A percentile compares a stretch with the other conserved stretches of the same genome.
Conservation (phyloP, 2,329 filamentous ascomycete genomes). For the Fusarium clavum region DNA sequence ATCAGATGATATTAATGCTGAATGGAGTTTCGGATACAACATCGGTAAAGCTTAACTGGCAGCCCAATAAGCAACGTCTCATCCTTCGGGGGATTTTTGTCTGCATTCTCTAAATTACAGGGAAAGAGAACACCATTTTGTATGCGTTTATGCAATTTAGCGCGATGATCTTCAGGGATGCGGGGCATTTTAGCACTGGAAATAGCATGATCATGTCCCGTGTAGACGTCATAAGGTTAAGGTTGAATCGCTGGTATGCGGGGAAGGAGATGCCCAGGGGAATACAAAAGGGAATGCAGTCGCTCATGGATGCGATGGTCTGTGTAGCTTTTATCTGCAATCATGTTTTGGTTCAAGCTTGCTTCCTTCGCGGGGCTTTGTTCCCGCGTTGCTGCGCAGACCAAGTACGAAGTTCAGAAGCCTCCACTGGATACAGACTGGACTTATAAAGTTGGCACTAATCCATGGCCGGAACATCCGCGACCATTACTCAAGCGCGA, state of each 20-base stretch:
- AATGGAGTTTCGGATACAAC: conserved; percentile 12
- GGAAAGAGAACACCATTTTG: neutral
- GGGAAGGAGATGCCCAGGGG: neutral
- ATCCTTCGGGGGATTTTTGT: conserved; percentile 17
- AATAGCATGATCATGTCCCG: neutral
- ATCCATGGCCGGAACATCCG: conserved; percentile 69
- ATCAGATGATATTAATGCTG: conserved; percentile 1
- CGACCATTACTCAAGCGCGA: conserved; percentile 66
- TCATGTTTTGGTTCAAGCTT: conserved; percentile 20
- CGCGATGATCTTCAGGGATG: conserved; percentile 16
- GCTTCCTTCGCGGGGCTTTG: neutral
- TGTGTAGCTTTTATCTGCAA: neutral
- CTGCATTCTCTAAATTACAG: neutral
- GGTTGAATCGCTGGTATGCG: neutral
- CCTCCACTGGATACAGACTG: conserved; percentile 63
- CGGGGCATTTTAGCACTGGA: neutral
- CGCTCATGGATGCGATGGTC: neutral
- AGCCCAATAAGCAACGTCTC: neutral
- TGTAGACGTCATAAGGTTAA: conserved; percentile 21
- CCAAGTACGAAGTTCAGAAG: conserved; percentile 52
- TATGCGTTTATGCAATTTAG: neutral
- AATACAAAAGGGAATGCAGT: conserved; percentile 7
- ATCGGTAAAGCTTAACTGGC: conserved; percentile 13
- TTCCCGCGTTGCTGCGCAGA: conserved; percentile 11
- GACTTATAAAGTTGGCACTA: conserved; percentile 63